These are phyloP conservation scores for Lathyrus aphaca DNA, from an alignment of 306 rosid species.

Conservation along the genomic window DNA sequence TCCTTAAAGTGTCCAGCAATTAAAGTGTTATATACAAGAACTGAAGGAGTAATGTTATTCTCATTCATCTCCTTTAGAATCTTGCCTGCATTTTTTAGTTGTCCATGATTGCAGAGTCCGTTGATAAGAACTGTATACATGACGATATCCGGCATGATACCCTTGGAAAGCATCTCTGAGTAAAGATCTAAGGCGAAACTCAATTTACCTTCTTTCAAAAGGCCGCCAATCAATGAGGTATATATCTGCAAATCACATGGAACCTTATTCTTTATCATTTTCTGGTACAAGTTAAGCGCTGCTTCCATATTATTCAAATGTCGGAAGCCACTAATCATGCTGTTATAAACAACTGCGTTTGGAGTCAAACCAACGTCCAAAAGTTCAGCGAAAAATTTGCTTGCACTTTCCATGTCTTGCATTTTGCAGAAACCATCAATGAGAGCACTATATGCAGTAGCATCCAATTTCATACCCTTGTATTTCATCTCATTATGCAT, in stretches of 20 bases:
- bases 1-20: slow-evolving; percentile 70
- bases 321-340: slow-evolving; percentile 70
- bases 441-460: slow-evolving; percentile 56
- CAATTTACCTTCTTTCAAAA: slow-evolving; percentile 59
- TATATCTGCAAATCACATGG: slow-evolving; percentile 64
- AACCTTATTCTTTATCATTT: slow-evolving; percentile 61
- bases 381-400: slow-evolving; percentile 59
- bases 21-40: slow-evolving; percentile 65
- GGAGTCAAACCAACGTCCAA: slow-evolving; percentile 71
- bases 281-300: slow-evolving; percentile 58
- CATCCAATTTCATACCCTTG: slow-evolving; percentile 65
- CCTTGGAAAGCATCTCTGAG: slow-evolving; percentile 76
- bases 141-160: slow-evolving; percentile 62
- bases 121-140: slow-evolving; percentile 54
- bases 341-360: slow-evolving; percentile 62
- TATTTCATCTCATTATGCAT: slow-evolving; percentile 62
- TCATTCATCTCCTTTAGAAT: slow-evolving; percentile 62
- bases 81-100: slow-evolving; percentile 64
- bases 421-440: slow-evolving; percentile 71
- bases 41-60: slow-evolving; percentile 53
- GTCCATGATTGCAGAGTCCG: slow-evolving; percentile 67
- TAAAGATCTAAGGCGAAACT: slow-evolving; percentile 63
- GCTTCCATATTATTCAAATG: slow-evolving; percentile 68
- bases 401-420: slow-evolving; percentile 70
- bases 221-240: slow-evolving; percentile 68